Percentiles rank a stretch among this genome's conserved stretches.
These are phyloP conservation scores for Populus tomentosa DNA, from an alignment of 441 rosid species.

Conservation along the genomic window DNA sequence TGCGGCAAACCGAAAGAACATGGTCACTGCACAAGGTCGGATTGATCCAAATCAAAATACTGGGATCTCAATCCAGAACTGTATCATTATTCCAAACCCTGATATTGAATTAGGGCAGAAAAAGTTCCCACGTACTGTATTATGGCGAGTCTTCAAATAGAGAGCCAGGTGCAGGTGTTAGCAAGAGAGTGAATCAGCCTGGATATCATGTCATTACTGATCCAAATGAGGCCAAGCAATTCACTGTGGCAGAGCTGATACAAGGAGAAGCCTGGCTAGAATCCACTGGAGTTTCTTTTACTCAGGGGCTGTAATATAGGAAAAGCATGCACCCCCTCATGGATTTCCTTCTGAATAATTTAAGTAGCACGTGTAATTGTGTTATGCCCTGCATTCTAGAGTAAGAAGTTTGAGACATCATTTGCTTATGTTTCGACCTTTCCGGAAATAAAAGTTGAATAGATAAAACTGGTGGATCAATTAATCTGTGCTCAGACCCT, in stretches of 20 bases:
- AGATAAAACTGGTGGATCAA: background rate
- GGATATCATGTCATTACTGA: constrained; percentile 42
- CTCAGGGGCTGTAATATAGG: constrained; percentile 11
- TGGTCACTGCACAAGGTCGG: constrained; percentile 62
- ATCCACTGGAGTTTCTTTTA: constrained; percentile 38
- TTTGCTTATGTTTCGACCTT: background rate
- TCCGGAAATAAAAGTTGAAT: background rate
- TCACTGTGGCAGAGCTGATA: constrained; percentile 40
- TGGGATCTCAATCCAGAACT: constrained; percentile 47
- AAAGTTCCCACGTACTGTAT: constrained; percentile 37
- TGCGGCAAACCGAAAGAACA: constrained; percentile 35
- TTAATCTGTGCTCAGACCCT: background rate
- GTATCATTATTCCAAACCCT: constrained; percentile 31
- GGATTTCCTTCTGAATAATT: background rate
- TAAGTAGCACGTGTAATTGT: background rate
- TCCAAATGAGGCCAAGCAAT: constrained; percentile 33
- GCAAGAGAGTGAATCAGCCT: constrained; percentile 41
- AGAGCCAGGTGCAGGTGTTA: constrained; percentile 42
- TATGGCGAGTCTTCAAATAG: constrained; percentile 44
- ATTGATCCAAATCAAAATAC: constrained; percentile 57
- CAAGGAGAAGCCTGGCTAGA: constrained; percentile 45
- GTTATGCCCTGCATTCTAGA: background rate
- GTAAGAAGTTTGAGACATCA: background rate
- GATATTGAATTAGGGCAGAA: constrained; percentile 30
- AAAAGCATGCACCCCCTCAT: background rate